phyloP scores from a whole-genome alignment of 352 stramenopile species.

The Phytopythium montanum region DNA sequence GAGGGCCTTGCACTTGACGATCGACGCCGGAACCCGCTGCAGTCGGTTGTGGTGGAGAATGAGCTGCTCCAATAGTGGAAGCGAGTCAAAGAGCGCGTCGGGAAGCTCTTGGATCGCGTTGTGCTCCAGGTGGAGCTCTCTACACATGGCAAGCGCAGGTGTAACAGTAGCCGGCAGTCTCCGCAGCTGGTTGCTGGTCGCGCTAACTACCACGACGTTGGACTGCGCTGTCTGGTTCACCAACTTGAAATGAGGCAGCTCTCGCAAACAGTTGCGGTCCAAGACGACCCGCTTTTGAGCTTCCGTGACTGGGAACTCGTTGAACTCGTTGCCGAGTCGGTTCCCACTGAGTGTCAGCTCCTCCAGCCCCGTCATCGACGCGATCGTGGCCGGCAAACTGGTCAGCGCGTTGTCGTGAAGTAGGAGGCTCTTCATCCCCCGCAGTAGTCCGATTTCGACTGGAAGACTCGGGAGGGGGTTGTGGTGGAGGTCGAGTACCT shows the following conservation, averaged over 20 bases:
- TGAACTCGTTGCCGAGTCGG: slow-evolving; percentile 11
- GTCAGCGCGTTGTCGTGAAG: slow-evolving; percentile 45
- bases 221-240: neutral
- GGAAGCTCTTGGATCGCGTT: slow-evolving; percentile 45
- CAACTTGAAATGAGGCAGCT: slow-evolving; percentile 15
- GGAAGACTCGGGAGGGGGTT: slow-evolving; percentile 37
- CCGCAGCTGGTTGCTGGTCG: slow-evolving; percentile 25
- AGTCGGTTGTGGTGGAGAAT: slow-evolving; percentile 43
- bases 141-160: slow-evolving; percentile 25
- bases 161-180: slow-evolving; percentile 17
- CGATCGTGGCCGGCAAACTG: slow-evolving; percentile 22
- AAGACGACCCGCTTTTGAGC: slow-evolving; percentile 24
- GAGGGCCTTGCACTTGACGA: slow-evolving; percentile 27
- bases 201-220: slow-evolving; percentile 20
- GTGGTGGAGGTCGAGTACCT: slow-evolving; percentile 30
- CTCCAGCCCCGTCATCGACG: slow-evolving; percentile 16
- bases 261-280: slow-evolving; percentile 37
- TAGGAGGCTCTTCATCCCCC: slow-evolving; percentile 21
- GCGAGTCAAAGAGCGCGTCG: slow-evolving; percentile 29
- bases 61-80: slow-evolving; percentile 35
- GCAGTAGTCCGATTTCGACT: slow-evolving; percentile 29
- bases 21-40: slow-evolving; percentile 22
- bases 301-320: slow-evolving; percentile 20
- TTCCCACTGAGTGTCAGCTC: slow-evolving; percentile 21
- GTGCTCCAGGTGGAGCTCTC: slow-evolving; percentile 39